A percentile compares a stretch with the other conserved stretches of the same genome.
phyloP scores from a whole-genome alignment of 108 stramenopile genomes.

The Seminavis robusta region DNA sequence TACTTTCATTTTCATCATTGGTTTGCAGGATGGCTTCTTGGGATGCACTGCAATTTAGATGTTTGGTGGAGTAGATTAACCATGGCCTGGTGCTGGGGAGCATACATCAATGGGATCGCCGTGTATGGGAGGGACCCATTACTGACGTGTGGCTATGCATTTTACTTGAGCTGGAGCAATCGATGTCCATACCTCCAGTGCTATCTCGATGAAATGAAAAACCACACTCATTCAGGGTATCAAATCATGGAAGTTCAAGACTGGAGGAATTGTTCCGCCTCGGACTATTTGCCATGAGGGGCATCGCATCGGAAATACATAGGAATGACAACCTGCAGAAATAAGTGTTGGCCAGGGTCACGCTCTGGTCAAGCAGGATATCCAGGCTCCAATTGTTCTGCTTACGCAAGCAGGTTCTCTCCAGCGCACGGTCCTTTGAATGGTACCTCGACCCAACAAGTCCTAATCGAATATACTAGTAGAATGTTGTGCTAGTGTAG shows the following conservation, averaged over 20 bases:
- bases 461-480: too few relatives aligned
- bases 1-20: conserved; percentile 80
- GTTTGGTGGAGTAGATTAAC: conserved; percentile 39
- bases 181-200: conserved; percentile 54
- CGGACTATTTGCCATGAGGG: conserved; percentile 32
- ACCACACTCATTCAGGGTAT: conserved; percentile 7
- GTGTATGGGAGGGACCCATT: conserved; percentile 74
- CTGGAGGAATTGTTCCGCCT: conserved; percentile 45
- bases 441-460: too few relatives aligned
- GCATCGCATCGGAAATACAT: too few relatives aligned
- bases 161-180: conserved; percentile 37
- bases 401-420: too few relatives aligned
- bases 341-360: too few relatives aligned
- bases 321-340: too few relatives aligned
- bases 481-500: too few relatives aligned
- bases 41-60: conserved; percentile 46
- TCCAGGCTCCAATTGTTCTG: too few relatives aligned
- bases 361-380: too few relatives aligned
- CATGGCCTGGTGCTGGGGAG: conserved; percentile 47
- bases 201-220: conserved; percentile 37
- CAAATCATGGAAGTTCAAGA: conserved; percentile 27
- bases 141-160: conserved; percentile 59
- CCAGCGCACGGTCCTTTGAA: too few relatives aligned
- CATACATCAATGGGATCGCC: conserved; percentile 54
- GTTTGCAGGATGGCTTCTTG: conserved; percentile 45